Base-by-base conservation (phyloP, 2,329 filamentous ascomycete species). In the Neocatenulostroma microsporum region DNA sequence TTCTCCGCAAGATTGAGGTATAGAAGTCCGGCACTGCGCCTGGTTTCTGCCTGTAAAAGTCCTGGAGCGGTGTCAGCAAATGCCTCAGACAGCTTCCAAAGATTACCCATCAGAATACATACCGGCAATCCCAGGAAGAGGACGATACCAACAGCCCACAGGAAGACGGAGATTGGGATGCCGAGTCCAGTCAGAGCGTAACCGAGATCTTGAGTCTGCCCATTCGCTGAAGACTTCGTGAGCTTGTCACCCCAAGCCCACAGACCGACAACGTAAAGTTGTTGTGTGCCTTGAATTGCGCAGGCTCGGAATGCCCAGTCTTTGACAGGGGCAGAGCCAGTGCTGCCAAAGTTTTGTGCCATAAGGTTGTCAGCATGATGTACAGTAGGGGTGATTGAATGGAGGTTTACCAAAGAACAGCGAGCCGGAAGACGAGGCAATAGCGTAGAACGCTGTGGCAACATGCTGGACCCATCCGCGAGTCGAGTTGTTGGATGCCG, bases 21-120 rank as follows among this genome's bases (percentile, higher is more conserved):
- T 80, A 82, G 64, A 82, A 80, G 10, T 70, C 74, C 0, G 78
- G 77, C 3, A 80, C 72, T 32, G 67, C 69, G 36, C 76, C 77
- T 0, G 78, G 77, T 5, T 64, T 58, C 52, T 78, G 74, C 33
- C 73, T 73, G 58, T 81, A 81, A 58, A 76, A 80, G 41, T n/a
- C n/a, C n/a, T n/a, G n/a, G n/a, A n/a, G n/a, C n/a, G n/a, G n/a
- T n/a, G n/a, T n/a, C n/a, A n/a, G n/a, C n/a, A n/a, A n/a, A n/a
- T n/a, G n/a, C n/a, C n/a, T n/a, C n/a, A n/a, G n/a, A n/a, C n/a
- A n/a, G n/a, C n/a, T n/a, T n/a, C n/a, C n/a, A n/a, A n/a, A n/a
- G n/a, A n/a, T n/a, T n/a, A n/a, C n/a, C n/a, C n/a, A n/a, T n/a
- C n/a, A n/a, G n/a, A n/a, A n/a, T n/a, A n/a, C n/a, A n/a, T n/a